phyloP scores from a whole-genome alignment of 2,329 filamentous ascomycete genomes.

The Didymella pinodella region DNA sequence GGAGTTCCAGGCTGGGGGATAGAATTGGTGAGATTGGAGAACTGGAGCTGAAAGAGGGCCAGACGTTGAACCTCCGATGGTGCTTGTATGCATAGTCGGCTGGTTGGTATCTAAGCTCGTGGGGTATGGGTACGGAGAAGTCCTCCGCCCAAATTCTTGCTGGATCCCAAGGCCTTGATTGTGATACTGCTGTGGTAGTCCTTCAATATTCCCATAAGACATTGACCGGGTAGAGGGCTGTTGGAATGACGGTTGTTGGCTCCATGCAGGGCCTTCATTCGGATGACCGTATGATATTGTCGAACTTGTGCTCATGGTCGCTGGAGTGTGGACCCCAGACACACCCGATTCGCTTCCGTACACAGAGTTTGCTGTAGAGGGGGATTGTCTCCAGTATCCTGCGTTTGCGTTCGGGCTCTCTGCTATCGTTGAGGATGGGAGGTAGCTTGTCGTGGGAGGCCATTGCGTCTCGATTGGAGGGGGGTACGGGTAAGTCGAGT shows the following conservation, averaged over 20 bases:
- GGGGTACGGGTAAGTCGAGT: conserved; percentile 45
- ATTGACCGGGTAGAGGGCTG: conserved; percentile 49
- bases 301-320: conserved; percentile 48
- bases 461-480: conserved; percentile 50
- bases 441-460: conserved; percentile 40
- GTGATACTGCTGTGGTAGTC: conserved; percentile 44
- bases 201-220: conserved; percentile 52
- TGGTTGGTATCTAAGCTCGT: conserved; percentile 45
- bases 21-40: conserved; percentile 41
- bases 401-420: conserved; percentile 46
- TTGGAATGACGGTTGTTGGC: conserved; percentile 38
- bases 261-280: conserved; percentile 40
- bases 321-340: conserved; percentile 46
- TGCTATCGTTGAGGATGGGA: conserved; percentile 47
- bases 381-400: conserved; percentile 48
- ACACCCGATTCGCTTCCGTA: conserved; percentile 50
- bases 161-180: conserved; percentile 43
- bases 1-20: conserved; percentile 43
- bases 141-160: conserved; percentile 43
- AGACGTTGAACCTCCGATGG: conserved; percentile 35
- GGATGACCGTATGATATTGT: conserved; percentile 47
- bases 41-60: conserved; percentile 49
- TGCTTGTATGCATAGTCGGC: conserved; percentile 35
- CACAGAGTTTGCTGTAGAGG: conserved; percentile 44
- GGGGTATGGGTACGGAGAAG: conserved; percentile 47